Evolutionary conservation across 305 asterid genomes (phyloP), one percentile per base, ranked within the genome.

Genomic region (Nicotiana rustica): DNA sequence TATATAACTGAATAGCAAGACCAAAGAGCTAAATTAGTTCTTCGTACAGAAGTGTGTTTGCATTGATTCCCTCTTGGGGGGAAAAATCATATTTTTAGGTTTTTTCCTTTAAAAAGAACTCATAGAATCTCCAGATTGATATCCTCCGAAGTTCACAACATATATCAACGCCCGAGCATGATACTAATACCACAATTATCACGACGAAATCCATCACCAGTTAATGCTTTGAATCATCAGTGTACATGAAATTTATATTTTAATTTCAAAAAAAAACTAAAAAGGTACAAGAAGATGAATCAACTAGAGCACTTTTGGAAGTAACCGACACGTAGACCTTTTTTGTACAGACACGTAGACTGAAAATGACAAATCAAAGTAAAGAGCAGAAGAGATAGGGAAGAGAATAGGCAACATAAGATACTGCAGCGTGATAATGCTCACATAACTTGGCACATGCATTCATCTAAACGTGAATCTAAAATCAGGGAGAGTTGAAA

Each of bases 251-350:
- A 15, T 21, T 60, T 64, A 21, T 10, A 64, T 29, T 12, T 8
- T 64, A 25, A 13, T 64, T 25, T 64, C 69, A 25, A 38, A 41
- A 10, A 25, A 29, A 15, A 64, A 64, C 9, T 25, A 31, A 64
- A 38, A 64, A 25, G 38, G 69, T 64, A 67, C 47, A 67, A 67
- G 71, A 67, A 33, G 73, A 67, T 67, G 21, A 66, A 67, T 33
- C 35, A 67, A 67, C 13, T 15, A 67, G 21, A 67, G 47, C 49
- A 67, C 13, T 14, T 67, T 15, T 31, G 47, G 49, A 67, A 67
- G 47, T 1, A 18, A 67, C 67, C 8, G 67, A 61, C 21, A 33
- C 10, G 36, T 31, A 67, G 33, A 31, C 73, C 2, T 41, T 41
- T 38, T 41, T 6, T 41, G 47, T 41, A 35, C 67, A 18, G 67